phyloP scores from a whole-genome alignment of 129 eudicot species.

The Pittosporum tobira region DNA sequence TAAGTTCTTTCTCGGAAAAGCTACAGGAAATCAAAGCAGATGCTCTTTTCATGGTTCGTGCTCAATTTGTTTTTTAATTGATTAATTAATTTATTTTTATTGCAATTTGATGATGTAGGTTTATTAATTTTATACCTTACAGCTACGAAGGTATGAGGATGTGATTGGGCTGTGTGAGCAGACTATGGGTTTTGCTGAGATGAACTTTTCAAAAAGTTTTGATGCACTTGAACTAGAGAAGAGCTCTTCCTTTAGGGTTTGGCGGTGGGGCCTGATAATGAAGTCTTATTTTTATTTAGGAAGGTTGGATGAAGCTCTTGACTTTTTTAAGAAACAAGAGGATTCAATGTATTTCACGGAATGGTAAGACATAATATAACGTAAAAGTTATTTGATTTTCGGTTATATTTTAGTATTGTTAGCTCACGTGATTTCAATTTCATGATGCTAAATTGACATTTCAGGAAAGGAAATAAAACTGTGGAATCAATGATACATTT shows the following conservation, averaged over 20 bases:
- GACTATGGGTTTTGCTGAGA: constrained; percentile 40
- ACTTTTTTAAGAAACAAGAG: constrained; percentile 63
- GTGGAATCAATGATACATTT: constrained; percentile 50
- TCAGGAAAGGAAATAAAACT: constrained; percentile 48
- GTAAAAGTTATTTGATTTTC: background rate
- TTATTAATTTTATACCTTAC: background rate
- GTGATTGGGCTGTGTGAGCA: constrained; percentile 74
- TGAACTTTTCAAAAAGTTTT: constrained; percentile 16
- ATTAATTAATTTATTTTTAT: background rate
- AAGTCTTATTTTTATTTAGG: constrained; percentile 70
- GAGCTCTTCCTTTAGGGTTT: constrained; percentile 32
- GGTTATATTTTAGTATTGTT: background rate
- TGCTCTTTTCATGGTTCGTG: constrained; percentile 74
- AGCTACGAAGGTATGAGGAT: constrained; percentile 60
- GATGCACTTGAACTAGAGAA: constrained; percentile 21
- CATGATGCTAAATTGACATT: constrained; percentile 10
- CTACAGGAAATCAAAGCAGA: constrained; percentile 72
- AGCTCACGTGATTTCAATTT: background rate
- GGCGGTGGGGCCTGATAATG: constrained; percentile 41
- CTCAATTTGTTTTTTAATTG: background rate
- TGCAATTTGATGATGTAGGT: background rate
- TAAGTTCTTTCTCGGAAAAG: constrained; percentile 62
- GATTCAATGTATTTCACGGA: constrained; percentile 21
- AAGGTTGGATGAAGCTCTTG: constrained; percentile 73
- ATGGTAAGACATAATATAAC: constrained; percentile 23